phyloP scores from a whole-genome alignment of 371 early-diverging fungal genomes.

The Rhizopus delemar region DNA sequence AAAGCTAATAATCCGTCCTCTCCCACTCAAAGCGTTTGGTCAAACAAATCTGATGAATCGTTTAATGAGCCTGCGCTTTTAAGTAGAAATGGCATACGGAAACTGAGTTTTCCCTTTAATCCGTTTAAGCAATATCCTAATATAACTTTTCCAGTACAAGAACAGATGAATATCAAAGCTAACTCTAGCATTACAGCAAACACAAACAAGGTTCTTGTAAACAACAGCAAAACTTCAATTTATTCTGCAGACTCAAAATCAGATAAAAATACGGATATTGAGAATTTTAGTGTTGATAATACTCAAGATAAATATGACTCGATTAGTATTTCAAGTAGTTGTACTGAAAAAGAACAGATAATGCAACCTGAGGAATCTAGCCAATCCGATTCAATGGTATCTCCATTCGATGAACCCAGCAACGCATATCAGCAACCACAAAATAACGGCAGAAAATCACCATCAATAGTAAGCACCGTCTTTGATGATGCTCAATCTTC shows the following conservation, averaged over 20 bases:
- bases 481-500: conserved; percentile 14
- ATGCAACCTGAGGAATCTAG: background rate
- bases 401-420: background rate
- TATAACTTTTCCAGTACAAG: too few species aligned
- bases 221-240: too few species aligned
- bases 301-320: background rate
- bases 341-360: conserved; percentile 9
- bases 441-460: background rate
- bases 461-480: background rate
- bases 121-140: background rate
- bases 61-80: conserved; percentile 11
- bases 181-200: too few species aligned
- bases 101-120: background rate
- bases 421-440: background rate
- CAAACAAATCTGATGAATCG: conserved; percentile 13
- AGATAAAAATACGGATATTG: too few species aligned
- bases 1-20: conserved; percentile 4
- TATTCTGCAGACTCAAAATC: too few species aligned
- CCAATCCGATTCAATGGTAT: too few species aligned
- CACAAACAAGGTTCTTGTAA: too few species aligned
- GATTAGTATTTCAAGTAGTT: conserved; percentile 1
- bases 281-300: background rate
- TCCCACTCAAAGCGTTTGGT: conserved; percentile 16
- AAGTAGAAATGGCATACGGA: background rate
- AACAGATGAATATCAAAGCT: too few species aligned